Percentiles rank a stretch among this genome's conserved stretches.
These are phyloP conservation scores for Candida sojae DNA, from an alignment of 1,139 yeast species.

Conservation along the genomic window DNA sequence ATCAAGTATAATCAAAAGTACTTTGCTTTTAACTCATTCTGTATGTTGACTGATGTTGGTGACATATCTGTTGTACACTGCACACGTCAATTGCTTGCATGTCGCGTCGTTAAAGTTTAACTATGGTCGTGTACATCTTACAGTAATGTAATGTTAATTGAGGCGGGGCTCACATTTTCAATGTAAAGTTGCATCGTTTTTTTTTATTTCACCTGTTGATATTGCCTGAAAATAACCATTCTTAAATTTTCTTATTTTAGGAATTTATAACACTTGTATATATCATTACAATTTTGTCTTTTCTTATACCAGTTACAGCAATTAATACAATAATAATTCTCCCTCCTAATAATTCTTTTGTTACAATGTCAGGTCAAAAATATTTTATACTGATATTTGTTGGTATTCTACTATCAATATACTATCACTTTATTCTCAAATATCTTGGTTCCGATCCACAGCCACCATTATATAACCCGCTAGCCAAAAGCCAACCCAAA, in stretches of 20 bases:
- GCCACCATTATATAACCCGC: constrained; percentile 10
- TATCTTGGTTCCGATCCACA: not conserved
- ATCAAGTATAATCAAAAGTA: too few species aligned
- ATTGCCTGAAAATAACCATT: not conserved
- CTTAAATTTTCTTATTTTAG: not conserved
- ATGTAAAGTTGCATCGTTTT: too few species aligned
- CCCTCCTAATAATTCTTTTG: too few species aligned
- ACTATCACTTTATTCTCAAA: constrained; percentile 16
- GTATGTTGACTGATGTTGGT: not conserved
- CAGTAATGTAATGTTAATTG: not conserved
- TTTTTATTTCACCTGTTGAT: not conserved
- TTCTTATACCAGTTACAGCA: too few species aligned
- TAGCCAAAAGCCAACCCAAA: constrained; percentile 25
- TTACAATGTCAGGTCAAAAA: not conserved
- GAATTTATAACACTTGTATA: too few species aligned
- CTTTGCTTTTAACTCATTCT: too few species aligned
- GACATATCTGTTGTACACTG: not conserved
- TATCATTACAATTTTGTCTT: too few species aligned
- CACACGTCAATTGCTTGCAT: too few species aligned
- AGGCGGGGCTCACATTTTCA: too few species aligned
- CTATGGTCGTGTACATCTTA: not conserved
- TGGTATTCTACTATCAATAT: constrained; percentile 14
- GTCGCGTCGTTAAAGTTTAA: not conserved
- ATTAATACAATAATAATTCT: too few species aligned
- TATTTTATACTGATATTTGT: not conserved